Evolutionary conservation across 2,329 filamentous ascomycete species (phyloP).

Genomic region (Metarhizium humberi): DNA sequence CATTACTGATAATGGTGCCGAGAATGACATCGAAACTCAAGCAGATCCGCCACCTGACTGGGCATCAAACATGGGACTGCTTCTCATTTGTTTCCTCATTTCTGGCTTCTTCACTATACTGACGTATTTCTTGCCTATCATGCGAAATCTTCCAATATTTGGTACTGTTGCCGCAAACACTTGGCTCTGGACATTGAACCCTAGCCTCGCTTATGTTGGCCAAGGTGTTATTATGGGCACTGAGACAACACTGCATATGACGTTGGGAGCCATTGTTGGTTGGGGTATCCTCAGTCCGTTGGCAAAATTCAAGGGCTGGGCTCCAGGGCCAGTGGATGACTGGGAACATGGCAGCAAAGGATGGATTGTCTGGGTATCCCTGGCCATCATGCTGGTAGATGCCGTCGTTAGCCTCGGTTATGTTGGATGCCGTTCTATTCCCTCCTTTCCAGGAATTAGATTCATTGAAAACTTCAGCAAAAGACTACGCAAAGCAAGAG

Average conservation of each 20-base stretch:
- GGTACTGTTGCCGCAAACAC: conserved; percentile 61
- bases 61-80: conserved; percentile 40
- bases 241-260: conserved; percentile 90
- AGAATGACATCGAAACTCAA: neutral
- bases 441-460: conserved; percentile 19
- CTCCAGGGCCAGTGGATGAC: conserved; percentile 73
- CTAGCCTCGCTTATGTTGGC: conserved; percentile 92
- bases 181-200: conserved; percentile 96
- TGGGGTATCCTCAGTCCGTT: conserved; percentile 88
- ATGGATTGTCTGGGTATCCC: conserved; percentile 95
- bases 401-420: conserved; percentile 81
- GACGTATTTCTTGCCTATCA: conserved; percentile 81
- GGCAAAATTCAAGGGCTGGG: conserved; percentile 81
- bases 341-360: conserved; percentile 94
- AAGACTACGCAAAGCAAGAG: neutral
- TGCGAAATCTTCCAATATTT: conserved; percentile 82
- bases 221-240: conserved; percentile 99
- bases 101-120: conserved; percentile 64
- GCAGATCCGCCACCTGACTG: conserved; percentile 17
- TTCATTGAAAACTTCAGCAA: neutral
- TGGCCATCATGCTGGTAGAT: conserved; percentile 95
- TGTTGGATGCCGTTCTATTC: conserved; percentile 53
- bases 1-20: neutral
- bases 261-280: conserved; percentile 77
- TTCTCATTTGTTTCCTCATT: conserved; percentile 47